A percentile compares a stretch with the other conserved stretches of the same genome.
Conservation (phyloP, 2,329 filamentous ascomycete species). For the Nigrospora oryzae region DNA sequence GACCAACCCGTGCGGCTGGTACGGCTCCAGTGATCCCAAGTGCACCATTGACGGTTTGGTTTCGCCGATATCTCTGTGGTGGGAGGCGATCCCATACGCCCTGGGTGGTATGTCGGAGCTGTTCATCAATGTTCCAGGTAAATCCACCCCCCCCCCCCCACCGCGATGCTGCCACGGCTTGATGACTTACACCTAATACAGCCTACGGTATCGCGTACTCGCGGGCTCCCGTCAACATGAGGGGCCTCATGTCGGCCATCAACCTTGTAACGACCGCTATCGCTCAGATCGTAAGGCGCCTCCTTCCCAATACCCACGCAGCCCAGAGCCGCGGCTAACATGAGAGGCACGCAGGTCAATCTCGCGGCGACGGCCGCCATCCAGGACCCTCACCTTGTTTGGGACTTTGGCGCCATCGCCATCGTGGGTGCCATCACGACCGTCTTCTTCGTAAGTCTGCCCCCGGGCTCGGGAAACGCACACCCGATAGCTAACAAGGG, state of each 20-base stretch:
- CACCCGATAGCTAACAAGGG: slow-evolving; percentile 5
- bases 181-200: neutral
- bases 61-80: slow-evolving; percentile 43
- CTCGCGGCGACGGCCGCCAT: slow-evolving; percentile 34
- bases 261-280: slow-evolving; percentile 38
- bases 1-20: slow-evolving; percentile 29
- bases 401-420: slow-evolving; percentile 38
- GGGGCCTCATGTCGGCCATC: slow-evolving; percentile 38
- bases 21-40: slow-evolving; percentile 22
- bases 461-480: neutral
- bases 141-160: neutral
- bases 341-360: slow-evolving; percentile 17
- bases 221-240: slow-evolving; percentile 40
- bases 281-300: slow-evolving; percentile 24
- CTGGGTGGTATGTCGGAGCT: slow-evolving; percentile 41
- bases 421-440: slow-evolving; percentile 34
- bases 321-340: too few relatives aligned
- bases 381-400: slow-evolving; percentile 37
- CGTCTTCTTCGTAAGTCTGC: slow-evolving; percentile 23
- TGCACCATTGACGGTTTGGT: slow-evolving; percentile 25
- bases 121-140: slow-evolving; percentile 36
- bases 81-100: slow-evolving; percentile 45
- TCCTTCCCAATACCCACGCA: too few relatives aligned
- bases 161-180: too few relatives aligned
- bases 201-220: slow-evolving; percentile 44